phyloP scores from a whole-genome alignment of 2,329 filamentous ascomycete species.

The Xylariaceae sp. region DNA sequence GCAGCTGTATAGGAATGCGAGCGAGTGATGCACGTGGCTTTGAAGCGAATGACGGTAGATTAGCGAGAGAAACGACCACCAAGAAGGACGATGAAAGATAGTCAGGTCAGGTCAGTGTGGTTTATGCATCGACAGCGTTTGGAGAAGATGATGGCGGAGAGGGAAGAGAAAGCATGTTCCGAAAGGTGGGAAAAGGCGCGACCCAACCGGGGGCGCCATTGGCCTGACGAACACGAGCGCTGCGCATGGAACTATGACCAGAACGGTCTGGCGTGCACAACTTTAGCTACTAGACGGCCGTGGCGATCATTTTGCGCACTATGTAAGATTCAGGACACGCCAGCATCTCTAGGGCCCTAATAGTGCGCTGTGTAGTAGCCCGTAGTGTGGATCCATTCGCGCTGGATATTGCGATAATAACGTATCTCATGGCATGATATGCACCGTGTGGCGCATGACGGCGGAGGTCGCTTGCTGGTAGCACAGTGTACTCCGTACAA shows the following conservation, averaged over 20 bases:
- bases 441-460: no score
- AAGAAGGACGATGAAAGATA: conserved; percentile 10
- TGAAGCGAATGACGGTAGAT: conserved; percentile 29
- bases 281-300: conserved; percentile 6
- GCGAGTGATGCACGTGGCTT: conserved; percentile 25
- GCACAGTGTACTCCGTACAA: no score
- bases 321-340: not conserved
- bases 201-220: conserved; percentile 9
- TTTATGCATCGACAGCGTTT: conserved; percentile 20
- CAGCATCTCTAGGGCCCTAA: not conserved
- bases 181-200: conserved; percentile 17
- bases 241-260: conserved; percentile 18
- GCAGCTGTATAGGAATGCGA: conserved; percentile 19
- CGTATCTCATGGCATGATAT: no score
- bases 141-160: conserved; percentile 13
- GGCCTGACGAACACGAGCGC: conserved; percentile 24
- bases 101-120: not conserved
- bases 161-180: conserved; percentile 16
- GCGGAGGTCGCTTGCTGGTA: no score
- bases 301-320: conserved; percentile 13
- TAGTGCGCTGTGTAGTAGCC: no score
- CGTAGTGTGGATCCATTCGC: no score
- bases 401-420: no score
- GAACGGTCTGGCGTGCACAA: conserved; percentile 21
- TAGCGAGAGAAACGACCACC: conserved; percentile 15